phyloP scores from a whole-genome alignment of 345 rosid species.

The Cochlearia excelsa region DNA sequence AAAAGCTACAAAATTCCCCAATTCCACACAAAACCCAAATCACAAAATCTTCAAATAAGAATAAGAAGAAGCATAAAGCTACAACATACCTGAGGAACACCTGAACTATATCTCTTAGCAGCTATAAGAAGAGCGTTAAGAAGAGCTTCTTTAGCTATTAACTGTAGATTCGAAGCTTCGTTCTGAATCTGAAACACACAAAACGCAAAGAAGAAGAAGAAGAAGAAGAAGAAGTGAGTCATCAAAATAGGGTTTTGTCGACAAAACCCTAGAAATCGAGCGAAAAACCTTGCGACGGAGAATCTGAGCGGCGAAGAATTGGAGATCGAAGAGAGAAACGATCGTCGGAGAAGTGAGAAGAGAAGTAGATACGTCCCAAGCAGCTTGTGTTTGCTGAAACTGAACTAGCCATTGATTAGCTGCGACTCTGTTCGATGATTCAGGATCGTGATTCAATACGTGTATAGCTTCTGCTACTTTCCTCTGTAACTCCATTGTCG shows the following conservation, averaged over 20 bases:
- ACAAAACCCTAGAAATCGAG: neutral
- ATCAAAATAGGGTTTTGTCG: neutral
- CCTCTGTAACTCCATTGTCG: conserved; percentile 53
- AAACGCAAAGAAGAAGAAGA: conserved; percentile 1
- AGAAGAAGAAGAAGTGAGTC: neutral
- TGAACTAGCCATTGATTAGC: conserved; percentile 98
- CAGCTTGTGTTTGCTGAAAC: conserved; percentile 80
- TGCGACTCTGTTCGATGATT: conserved; percentile 88
- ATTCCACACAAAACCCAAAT: conserved; percentile 24
- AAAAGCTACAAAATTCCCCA: conserved; percentile 53
- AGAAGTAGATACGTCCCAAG: conserved; percentile 92
- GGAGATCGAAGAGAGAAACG: conserved; percentile 62
- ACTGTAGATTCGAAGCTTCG: conserved; percentile 73
- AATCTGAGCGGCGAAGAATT: conserved; percentile 95
- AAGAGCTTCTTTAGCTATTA: conserved; percentile 70
- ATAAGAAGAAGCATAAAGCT: conserved; percentile 15
- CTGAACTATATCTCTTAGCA: conserved; percentile 76
- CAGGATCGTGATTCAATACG: conserved; percentile 81
- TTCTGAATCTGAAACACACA: conserved; percentile 67
- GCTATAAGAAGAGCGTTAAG: conserved; percentile 80
- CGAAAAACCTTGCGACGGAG: conserved; percentile 79
- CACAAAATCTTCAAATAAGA: neutral
- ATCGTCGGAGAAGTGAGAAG: conserved; percentile 71
- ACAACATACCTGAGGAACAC: conserved; percentile 88
- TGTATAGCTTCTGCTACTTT: conserved; percentile 91